phyloP scores from a whole-genome alignment of 352 stramenopile species.

The Pythium folliculosum region DNA sequence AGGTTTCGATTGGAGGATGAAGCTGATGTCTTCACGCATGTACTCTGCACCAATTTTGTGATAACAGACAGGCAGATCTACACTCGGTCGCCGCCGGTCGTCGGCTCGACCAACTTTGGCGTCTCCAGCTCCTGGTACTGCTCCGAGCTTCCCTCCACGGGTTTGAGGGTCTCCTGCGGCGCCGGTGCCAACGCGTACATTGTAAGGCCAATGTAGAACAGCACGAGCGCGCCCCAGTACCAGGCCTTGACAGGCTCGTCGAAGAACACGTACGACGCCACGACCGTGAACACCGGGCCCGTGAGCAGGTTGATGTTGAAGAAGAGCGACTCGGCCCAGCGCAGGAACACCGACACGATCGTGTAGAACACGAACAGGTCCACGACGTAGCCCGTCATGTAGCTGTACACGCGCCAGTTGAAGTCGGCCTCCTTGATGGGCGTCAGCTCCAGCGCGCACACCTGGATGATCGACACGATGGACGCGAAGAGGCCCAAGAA shows the following conservation, averaged over 20 bases:
- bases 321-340: conserved; percentile 61
- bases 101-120: conserved; percentile 17
- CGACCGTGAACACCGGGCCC: conserved; percentile 56
- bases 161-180: conserved; percentile 25
- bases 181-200: conserved; percentile 48
- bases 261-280: conserved; percentile 61
- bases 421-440: conserved; percentile 51
- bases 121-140: conserved; percentile 21
- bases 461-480: conserved; percentile 55
- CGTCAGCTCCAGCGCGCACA: conserved; percentile 46
- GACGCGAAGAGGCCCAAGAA: conserved; percentile 57
- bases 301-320: conserved; percentile 73
- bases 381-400: conserved; percentile 57
- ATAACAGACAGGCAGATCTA: not conserved
- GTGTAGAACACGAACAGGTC: conserved; percentile 68
- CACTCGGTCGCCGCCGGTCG: conserved; percentile 2
- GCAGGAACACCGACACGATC: conserved; percentile 58
- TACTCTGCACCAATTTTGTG: not conserved
- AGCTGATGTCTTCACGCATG: no score
- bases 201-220: conserved; percentile 59
- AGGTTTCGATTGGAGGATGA: not conserved
- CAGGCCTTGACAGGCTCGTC: conserved; percentile 55
- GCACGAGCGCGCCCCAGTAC: conserved; percentile 61
- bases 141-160: conserved; percentile 1
- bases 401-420: conserved; percentile 51